These are phyloP conservation scores for Articulospora tetracladia DNA, from an alignment of 495 filamentous ascomycete genomes.

Conservation along the genomic window DNA sequence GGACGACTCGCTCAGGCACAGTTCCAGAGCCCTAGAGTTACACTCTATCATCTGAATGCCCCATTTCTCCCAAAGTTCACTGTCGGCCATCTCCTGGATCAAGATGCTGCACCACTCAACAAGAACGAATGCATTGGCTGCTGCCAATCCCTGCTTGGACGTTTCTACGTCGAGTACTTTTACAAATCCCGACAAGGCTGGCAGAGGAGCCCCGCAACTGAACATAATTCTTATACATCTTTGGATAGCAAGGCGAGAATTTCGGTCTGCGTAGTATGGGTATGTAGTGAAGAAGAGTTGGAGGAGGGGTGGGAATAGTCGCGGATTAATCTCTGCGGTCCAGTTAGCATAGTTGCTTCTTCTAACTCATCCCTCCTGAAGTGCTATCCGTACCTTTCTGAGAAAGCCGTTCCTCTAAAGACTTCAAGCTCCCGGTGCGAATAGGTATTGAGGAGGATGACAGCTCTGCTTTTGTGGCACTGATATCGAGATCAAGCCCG, in stretches of 20 bases:
- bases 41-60: conserved; percentile 57
- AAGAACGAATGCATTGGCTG: conserved; percentile 81
- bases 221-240: conserved; percentile 67
- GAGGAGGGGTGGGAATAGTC: conserved; percentile 42
- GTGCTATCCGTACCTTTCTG: conserved; percentile 35
- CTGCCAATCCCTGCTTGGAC: conserved; percentile 67
- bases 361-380: not conserved
- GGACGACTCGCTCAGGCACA: conserved; percentile 61
- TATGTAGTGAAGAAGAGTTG: conserved; percentile 79
- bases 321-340: conserved; percentile 19
- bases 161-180: conserved; percentile 59
- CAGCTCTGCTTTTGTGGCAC: conserved; percentile 31
- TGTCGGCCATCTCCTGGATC: conserved; percentile 54
- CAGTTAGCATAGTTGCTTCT: not conserved
- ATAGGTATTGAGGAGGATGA: conserved; percentile 45
- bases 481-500: conserved; percentile 17
- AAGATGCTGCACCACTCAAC: conserved; percentile 83
- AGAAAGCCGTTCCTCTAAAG: conserved; percentile 42
- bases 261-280: conserved; percentile 79
- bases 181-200: conserved; percentile 56
- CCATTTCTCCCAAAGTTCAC: conserved; percentile 56
- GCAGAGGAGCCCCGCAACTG: conserved; percentile 40
- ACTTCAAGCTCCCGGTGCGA: conserved; percentile 38
- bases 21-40: conserved; percentile 68
- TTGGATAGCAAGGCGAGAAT: conserved; percentile 77